Percentiles rank a stretch among this genome's conserved stretches.
Evolutionary conservation across 257 asterid species (phyloP).

Genomic region (Henckelia pumila): DNA sequence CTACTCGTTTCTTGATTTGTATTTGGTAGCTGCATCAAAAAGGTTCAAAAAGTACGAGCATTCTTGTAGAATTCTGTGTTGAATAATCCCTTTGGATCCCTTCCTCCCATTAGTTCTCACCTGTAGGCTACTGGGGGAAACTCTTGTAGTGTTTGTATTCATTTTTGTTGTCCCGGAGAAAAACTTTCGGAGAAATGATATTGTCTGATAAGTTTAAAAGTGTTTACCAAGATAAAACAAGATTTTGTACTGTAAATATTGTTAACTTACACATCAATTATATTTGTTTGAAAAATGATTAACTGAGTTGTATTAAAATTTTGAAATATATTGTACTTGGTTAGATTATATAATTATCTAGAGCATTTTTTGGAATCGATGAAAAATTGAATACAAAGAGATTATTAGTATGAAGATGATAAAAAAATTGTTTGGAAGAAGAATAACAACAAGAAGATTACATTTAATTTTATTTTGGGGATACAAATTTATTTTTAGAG

Average conservation of each 20-base stretch:
- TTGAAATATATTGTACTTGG: not conserved
- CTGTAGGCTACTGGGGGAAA: not conserved
- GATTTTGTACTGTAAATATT: not conserved
- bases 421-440: not conserved
- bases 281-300: not conserved
- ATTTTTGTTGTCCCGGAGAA: not conserved
- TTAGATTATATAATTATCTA: not conserved
- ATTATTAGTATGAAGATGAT: not conserved
- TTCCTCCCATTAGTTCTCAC: not conserved
- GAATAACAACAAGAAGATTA: too few species aligned
- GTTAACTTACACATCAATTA: too few species aligned
- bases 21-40: not conserved
- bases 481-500: too few species aligned
- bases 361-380: not conserved
- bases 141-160: not conserved
- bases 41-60: not conserved
- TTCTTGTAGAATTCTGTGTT: not conserved
- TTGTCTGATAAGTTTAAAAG: not conserved
- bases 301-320: not conserved
- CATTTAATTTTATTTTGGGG: not conserved
- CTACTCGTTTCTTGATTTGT: slow-evolving; percentile 1
- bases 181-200: not conserved
- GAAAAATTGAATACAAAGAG: not conserved
- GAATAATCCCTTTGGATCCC: not conserved
- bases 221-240: not conserved